phyloP scores from a whole-genome alignment of 2,329 filamentous ascomycete genomes.

The Beauveria sp. region DNA sequence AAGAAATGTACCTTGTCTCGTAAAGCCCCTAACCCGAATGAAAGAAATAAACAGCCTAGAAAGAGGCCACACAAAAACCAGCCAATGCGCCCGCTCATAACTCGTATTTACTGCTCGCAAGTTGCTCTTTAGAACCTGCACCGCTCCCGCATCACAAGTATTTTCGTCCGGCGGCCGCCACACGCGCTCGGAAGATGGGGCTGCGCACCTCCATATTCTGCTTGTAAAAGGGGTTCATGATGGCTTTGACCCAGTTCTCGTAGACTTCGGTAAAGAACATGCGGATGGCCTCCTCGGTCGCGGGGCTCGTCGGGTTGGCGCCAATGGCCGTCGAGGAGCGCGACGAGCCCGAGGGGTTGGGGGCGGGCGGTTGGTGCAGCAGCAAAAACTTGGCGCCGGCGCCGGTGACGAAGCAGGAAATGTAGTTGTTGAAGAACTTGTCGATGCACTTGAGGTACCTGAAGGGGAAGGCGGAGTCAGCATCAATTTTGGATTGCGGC shows the following conservation, averaged over 20 bases:
- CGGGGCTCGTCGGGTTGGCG: constrained; percentile 77
- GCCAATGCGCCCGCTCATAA: background rate
- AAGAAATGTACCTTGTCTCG: background rate
- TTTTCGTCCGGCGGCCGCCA: constrained; percentile 84
- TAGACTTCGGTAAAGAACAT: constrained; percentile 95
- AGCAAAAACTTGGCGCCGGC: constrained; percentile 91
- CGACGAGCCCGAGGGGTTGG: constrained; percentile 32
- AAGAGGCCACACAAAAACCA: background rate
- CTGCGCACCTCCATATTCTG: constrained; percentile 80
- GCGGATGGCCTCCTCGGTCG: constrained; percentile 90
- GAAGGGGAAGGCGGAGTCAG: background rate
- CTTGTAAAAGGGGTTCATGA: constrained; percentile 94
- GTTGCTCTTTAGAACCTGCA: too few relatives aligned
- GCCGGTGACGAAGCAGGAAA: constrained; percentile 89
- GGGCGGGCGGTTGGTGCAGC: constrained; percentile 67
- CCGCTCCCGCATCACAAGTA: constrained; percentile 53
- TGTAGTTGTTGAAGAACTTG: constrained; percentile 91
- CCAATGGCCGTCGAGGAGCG: constrained; percentile 63
- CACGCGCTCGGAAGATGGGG: constrained; percentile 73
- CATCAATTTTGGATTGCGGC: background rate
- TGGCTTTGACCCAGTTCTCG: constrained; percentile 92
- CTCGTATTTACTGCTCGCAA: too few relatives aligned
- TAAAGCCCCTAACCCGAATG: background rate
- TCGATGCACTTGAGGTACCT: constrained; percentile 97
- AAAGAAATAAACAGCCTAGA: background rate